Evolutionary conservation across 306 rosid genomes (phyloP), one percentile per base, ranked within the genome.

Genomic region (Prunus armeniaca): DNA sequence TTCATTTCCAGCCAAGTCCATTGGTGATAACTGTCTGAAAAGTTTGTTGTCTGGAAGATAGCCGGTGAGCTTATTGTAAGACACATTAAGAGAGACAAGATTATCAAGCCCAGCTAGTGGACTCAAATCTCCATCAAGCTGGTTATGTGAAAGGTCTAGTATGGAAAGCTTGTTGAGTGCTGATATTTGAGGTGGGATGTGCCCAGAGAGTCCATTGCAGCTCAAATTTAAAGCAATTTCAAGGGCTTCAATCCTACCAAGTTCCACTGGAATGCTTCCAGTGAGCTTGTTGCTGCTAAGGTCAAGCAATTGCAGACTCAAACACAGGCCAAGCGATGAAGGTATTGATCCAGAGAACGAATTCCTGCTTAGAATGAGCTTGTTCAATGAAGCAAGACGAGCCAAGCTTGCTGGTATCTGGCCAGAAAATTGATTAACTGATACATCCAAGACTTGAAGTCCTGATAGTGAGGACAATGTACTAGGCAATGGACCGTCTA

Each of bases 161-260:
- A 88, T 78, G 45, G 92, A 92, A 79, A 96, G 98, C 86, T 92
- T 96, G 84, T 51, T 86, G 28, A 96, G 93, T 41, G 87, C 62
- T 71, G 96, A 90, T 63, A 96, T 77, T 77, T 89, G 89, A 79
- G 86, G 43, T 46, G 99, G 99, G 60, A 96, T 84, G 71, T 80
- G 67, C 5, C 99, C 98, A 15, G 84, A 80, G 8, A 96, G 84
- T 24, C 76, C 81, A 82, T 96, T 96, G 85, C 87, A 87, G 72
- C 99, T 92, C 17, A 96, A 91, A 63, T 96, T 96, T 2, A 96
- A 88, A 77, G 92, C 89, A 54, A 96, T 96, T 80, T 92, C 97
- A 15, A 96, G 96, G 5, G 89, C 76, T 72, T 84, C 89, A 9
- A 91, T 88, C 43, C 10, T 82, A 19, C 96, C 90, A 0, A 92